A percentile compares a stretch with the other conserved stretches of the same genome.
phyloP scores from a whole-genome alignment of 805 yeast genomes.

The Wickerhamomyces ciferrii region DNA sequence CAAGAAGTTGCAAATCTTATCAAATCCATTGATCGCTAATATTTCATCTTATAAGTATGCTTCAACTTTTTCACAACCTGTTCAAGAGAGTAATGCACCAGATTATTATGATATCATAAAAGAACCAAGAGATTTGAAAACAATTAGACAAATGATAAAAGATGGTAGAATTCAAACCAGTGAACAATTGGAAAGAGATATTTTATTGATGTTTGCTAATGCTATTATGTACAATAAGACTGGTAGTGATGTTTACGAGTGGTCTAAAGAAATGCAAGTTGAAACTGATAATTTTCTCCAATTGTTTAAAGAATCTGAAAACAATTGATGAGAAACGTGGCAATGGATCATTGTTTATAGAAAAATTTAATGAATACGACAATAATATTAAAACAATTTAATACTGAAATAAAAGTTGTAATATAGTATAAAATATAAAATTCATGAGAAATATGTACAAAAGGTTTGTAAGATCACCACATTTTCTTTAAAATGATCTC shows the following conservation, averaged over 20 bases:
- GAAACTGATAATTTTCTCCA: slow-evolving; percentile 55
- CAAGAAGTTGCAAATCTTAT: slow-evolving; percentile 57
- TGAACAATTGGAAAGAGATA: slow-evolving; percentile 57
- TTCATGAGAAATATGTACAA: background rate
- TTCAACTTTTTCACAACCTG: slow-evolving; percentile 69
- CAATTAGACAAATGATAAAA: slow-evolving; percentile 51
- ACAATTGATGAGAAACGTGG: background rate
- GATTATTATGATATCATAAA: slow-evolving; percentile 57
- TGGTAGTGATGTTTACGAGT: slow-evolving; percentile 52
- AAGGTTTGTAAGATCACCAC: background rate
- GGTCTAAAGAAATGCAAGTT: slow-evolving; percentile 66
- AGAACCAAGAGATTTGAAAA: slow-evolving; percentile 65
- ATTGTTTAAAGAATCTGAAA: slow-evolving; percentile 53
- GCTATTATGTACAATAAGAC: slow-evolving; percentile 77
- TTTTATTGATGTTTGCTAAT: slow-evolving; percentile 76
- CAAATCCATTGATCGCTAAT: slow-evolving; percentile 56
- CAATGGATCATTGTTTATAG: no score
- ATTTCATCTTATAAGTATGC: slow-evolving; percentile 70
- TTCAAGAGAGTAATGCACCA: slow-evolving; percentile 61
- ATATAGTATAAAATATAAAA: background rate
- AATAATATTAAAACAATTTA: background rate
- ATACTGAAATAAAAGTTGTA: background rate
- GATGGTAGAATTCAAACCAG: slow-evolving; percentile 46
- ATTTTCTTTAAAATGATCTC: no score
- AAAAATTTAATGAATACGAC: background rate